Percentiles rank a stretch among this genome's conserved stretches.
Evolutionary conservation across 768 basidiomycete species (phyloP).

Genomic region (Lentinus tigrinus): DNA sequence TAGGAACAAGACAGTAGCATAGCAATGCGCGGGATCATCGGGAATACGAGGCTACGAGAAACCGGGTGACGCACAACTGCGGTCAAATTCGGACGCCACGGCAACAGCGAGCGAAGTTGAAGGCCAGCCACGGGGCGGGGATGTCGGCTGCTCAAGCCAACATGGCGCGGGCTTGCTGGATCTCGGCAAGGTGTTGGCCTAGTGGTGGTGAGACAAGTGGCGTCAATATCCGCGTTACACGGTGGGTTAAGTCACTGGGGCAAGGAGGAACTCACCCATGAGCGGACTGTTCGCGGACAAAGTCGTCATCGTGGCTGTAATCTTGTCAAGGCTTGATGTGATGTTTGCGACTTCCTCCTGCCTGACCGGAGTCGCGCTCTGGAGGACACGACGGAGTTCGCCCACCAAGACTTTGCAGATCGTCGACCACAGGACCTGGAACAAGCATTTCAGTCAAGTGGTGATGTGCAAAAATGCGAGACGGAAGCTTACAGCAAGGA

Average conservation of each 20-base stretch:
- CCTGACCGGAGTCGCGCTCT: not conserved
- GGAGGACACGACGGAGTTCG: conserved; percentile 17
- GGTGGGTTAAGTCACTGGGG: not conserved
- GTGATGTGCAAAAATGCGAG: not conserved
- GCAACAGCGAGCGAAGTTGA: too few relatives aligned
- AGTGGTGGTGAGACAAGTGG: not conserved
- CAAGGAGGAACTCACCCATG: conserved; percentile 26
- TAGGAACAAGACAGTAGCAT: too few relatives aligned
- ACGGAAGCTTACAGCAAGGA: conserved; percentile 26
- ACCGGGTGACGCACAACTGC: too few relatives aligned
- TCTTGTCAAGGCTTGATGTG: conserved; percentile 16
- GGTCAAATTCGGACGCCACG: too few relatives aligned
- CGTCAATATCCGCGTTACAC: not conserved
- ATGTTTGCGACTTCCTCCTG: conserved; percentile 14
- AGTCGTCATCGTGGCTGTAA: conserved; percentile 19
- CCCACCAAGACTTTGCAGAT: conserved; percentile 21
- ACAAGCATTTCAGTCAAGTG: not conserved
- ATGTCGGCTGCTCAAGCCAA: not conserved
- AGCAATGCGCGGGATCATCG: too few relatives aligned
- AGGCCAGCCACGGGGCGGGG: too few relatives aligned
- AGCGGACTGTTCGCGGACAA: conserved; percentile 19
- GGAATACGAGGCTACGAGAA: not conserved
- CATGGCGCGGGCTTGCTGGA: conserved; percentile 5
- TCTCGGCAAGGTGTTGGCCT: conserved; percentile 4
- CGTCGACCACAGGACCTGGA: conserved; percentile 22